Base-by-base conservation (phyloP, 2,329 filamentous ascomycete genomes). In the Aspergillus uvarum region DNA sequence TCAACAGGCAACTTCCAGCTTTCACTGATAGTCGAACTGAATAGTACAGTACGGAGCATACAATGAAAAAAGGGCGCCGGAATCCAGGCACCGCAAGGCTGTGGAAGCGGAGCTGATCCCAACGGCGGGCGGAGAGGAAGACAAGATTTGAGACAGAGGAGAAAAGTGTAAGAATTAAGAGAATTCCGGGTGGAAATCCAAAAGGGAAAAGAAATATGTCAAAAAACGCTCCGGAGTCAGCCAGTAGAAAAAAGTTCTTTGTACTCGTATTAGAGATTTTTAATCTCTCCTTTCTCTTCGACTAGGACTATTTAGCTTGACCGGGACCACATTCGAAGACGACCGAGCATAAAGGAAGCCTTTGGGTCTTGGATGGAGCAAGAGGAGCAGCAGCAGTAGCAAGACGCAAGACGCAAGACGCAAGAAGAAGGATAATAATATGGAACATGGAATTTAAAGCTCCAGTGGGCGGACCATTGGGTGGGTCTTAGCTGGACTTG, bases 91-190 rank as follows among this genome's bases (percentile, higher is more conserved):
- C 65, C 54, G 57, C 62, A 67, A 59, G 65, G 62, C 58, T 53
- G 59, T 60, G 61, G 59, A 62, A 60, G 65, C 65, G 65, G 65
- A 65, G 65, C 63, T 56, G 60, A 61, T 64, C 59, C 16, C 65
- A 67, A 67, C 65, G 65, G 63, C 56, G 60, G 58, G 65, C 65
- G 65, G 65, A 64, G 62, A 65, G 56, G 60, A 47, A 42, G 26
- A n/a, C 26, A n/a, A 61, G 38, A 42, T 42, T 42, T 42, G 38
- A 42, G 38, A 60, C 48, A 52, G 56, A 49, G 58, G 48, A 56
- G 55, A 59, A 26, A 58, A 53, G 52, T 56, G 38, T 58, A 35
- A 56, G 32, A 58, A 54, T 16, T 16, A 52, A 56, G n/a, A 56
- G 54, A 53, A 50, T 44, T n/a, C 14, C 38, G 16, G 35, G 53